Evolutionary conservation across 768 basidiomycete species (phyloP).

Genomic region (Rhizopogon salebrosus): DNA sequence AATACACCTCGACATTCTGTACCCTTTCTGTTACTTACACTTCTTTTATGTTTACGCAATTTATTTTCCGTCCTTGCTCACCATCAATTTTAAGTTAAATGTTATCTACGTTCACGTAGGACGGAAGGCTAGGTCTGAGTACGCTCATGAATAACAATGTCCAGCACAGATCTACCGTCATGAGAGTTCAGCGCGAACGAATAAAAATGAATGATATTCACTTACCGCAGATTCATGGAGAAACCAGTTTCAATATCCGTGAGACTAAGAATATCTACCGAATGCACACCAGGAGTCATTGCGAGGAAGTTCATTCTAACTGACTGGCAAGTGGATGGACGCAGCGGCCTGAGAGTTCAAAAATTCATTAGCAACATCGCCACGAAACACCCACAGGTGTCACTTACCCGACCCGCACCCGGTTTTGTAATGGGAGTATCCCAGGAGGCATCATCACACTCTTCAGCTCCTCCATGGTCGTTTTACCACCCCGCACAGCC

Average conservation of each 20-base stretch:
- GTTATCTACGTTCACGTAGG: neutral
- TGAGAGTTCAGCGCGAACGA: slow-evolving; percentile 2
- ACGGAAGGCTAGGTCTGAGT: neutral
- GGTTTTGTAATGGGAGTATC: slow-evolving; percentile 70
- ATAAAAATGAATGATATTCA: neutral
- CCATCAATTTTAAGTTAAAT: neutral
- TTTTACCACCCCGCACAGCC: slow-evolving; percentile 10
- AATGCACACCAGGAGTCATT: slow-evolving; percentile 72
- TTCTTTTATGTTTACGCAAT: neutral
- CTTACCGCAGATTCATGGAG: slow-evolving; percentile 69
- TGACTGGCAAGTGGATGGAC: slow-evolving; percentile 80
- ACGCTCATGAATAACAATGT: slow-evolving; percentile 65
- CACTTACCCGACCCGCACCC: slow-evolving; percentile 74
- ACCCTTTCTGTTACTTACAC: neutral
- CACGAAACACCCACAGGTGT: neutral
- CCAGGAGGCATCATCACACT: slow-evolving; percentile 41
- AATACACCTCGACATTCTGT: neutral
- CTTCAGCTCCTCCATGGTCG: slow-evolving; percentile 21
- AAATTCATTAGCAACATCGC: slow-evolving; percentile 3
- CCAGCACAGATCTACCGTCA: slow-evolving; percentile 65
- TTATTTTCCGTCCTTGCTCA: neutral
- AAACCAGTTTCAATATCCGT: slow-evolving; percentile 73
- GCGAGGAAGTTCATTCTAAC: slow-evolving; percentile 85
- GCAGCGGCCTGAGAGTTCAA: slow-evolving; percentile 50
- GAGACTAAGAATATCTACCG: slow-evolving; percentile 64